Evolutionary conservation across 129 eudicot species (phyloP).

Genomic region (sunflower (Helianthus annuus)): DNA sequence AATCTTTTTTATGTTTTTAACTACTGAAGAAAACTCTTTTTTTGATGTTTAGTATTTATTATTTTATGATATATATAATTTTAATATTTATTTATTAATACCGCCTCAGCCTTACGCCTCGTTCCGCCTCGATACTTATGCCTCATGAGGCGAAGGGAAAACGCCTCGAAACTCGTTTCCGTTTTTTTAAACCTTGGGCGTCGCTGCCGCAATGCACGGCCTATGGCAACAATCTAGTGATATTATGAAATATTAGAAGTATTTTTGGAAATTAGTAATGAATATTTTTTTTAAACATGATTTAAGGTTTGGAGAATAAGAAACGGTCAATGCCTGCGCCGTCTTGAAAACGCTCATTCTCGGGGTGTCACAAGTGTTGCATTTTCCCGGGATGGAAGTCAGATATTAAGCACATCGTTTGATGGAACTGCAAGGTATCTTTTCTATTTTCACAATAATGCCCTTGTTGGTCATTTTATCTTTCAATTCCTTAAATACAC

Average conservation of each 20-base stretch:
- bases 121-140: no score
- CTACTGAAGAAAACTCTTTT: no score
- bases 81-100: no score
- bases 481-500: background rate
- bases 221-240: no score
- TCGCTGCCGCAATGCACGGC: no score
- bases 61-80: no score
- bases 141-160: no score
- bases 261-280: background rate
- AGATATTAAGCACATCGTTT: constrained; percentile 89
- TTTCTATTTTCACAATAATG: constrained; percentile 4
- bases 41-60: no score
- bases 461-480: background rate
- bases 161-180: no score
- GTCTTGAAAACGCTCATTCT: constrained; percentile 93
- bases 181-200: no score
- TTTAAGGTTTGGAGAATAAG: constrained; percentile 94
- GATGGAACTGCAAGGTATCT: constrained; percentile 86
- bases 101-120: no score
- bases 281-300: background rate
- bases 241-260: background rate
- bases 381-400: constrained; percentile 94
- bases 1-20: no score
- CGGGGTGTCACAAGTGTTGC: constrained; percentile 88
- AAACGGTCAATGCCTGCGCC: constrained; percentile 96